Base-by-base conservation (phyloP, 768 basidiomycete genomes). In the Boletales sp. region DNA sequence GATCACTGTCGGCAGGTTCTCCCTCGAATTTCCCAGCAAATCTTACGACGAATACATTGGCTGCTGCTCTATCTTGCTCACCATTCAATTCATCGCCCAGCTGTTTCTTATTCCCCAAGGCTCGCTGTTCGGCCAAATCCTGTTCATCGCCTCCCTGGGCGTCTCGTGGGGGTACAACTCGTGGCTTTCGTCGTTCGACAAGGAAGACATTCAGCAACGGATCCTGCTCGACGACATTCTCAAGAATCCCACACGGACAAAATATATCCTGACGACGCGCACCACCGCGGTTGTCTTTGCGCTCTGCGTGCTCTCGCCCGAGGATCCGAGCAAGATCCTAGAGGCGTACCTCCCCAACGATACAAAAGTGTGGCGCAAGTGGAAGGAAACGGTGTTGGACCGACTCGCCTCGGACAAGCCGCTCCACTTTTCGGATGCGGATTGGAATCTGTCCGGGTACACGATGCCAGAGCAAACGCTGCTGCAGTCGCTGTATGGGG, bases 171-270 rank as follows among this genome's bases (percentile, higher is more conserved):
- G 53, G 4, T 71, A 72, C 43, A 72, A 70, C 39, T 63, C 61
- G 10, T 71, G 61, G 57, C 44, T 72, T 2, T 65, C 71, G 3
- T 68, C 66, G 8, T 56, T 76, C 69, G 72, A 78, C 41, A 67
- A 54, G 46, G 67, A 64, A 13, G 57, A 54, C 37, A 53, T 61
- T 9, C 61, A 72, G 50, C 57, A 51, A 21, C 43, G 57, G 18
- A 48, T 70, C 11, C 17, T 69, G 6, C 15, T 69, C 11, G 21
- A 56, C 19, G 54, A 40, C 2, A 65, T 68, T 6, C 63, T 68
- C 32, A 30, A 51, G 29, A 45, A 43, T 0, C 66, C 67, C 2
- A 8, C 24, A 21, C 45, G 65, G 51, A 61, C 48, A 40, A 67
- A 64, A 40, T 64, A 62, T 36, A 39, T 9, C 14, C 51, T 66